Percentiles rank a stretch among this genome's conserved stretches.
phyloP scores from a whole-genome alignment of 129 eudicot species.

The Escallonia herrerae region DNA sequence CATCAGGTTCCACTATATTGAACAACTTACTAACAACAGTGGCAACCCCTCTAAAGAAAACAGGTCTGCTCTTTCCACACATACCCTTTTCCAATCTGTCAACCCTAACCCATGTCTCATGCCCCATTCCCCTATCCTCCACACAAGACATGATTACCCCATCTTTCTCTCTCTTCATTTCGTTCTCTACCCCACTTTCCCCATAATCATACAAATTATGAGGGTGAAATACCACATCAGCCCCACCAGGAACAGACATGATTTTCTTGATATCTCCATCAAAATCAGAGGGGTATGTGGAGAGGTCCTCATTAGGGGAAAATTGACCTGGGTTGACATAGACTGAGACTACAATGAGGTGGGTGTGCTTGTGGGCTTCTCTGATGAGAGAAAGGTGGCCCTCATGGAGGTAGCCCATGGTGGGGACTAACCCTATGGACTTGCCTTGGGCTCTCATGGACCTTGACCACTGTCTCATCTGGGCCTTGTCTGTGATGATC shows the following conservation, averaged over 20 bases:
- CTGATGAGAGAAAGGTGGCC: conserved; percentile 77
- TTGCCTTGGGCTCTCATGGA: conserved; percentile 64
- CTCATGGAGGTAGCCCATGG: conserved; percentile 91
- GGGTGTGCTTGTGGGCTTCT: conserved; percentile 65
- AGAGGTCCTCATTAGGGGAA: conserved; percentile 65
- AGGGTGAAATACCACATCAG: conserved; percentile 78
- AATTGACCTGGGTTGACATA: conserved; percentile 89
- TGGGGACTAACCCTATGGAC: conserved; percentile 74
- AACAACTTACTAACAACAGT: conserved; percentile 81
- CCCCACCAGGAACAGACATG: conserved; percentile 55
- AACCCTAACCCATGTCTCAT: conserved; percentile 88
- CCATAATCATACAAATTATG: conserved; percentile 66
- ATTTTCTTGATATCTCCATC: conserved; percentile 63
- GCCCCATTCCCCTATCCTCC: conserved; percentile 59
- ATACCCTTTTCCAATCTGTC: conserved; percentile 74
- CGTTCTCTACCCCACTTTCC: conserved; percentile 13
- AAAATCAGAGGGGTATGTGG: conserved; percentile 90
- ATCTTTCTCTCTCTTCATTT: conserved; percentile 19
- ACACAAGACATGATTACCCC: conserved; percentile 50
- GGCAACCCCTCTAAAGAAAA: conserved; percentile 91
- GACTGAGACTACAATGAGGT: conserved; percentile 60
- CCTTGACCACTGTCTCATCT: conserved; percentile 83
- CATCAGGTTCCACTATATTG: conserved; percentile 90
- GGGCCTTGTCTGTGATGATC: conserved; percentile 57
- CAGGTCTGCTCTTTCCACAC: conserved; percentile 98